Evolutionary conservation across 345 rosid species (phyloP), one percentile per base, ranked within the genome.

Genomic region (Moricandia moricandioides): DNA sequence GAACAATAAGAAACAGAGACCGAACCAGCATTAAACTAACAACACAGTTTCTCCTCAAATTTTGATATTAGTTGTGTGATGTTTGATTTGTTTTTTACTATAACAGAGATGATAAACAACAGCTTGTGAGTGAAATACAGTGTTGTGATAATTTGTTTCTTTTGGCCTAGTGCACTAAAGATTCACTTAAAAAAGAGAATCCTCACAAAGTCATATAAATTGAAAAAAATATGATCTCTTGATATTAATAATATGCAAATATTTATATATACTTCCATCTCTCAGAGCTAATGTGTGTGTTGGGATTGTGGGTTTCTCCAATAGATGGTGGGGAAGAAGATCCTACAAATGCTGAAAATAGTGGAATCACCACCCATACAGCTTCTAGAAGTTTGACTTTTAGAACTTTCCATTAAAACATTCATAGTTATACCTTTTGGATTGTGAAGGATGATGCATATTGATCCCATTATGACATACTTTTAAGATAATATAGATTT

Each of bases 311-410:
- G 75, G 66, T 47, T 77, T 70, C 34, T 59, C 76, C 71, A 77
- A 21, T 24, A 70, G 57, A 77, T 77, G 72, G 80, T 65, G 80
- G 80, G 56, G 68, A 58, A 33, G 62, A 77, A 47, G 72, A 71
- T 71, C 72, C 34, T 56, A 65, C 35, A 65, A 65, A 57, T 49
- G 67, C 31, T 58, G 76, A 77, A 35, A 77, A 77, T 77, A 71
- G 80, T 85, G 88, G 88, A 76, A 63, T 60, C 72, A 74, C 73
- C 86, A 83, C 82, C 73, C 51, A 65, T 26, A 26, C 14, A 66
- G 71, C 78, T 76, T 83, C 84, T 81, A 83, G 88, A 85, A 70
- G 84, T 69, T 71, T 85, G 88, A 85, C 88, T 85, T 56, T 62
- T 55, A 77, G 83, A 80, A 52, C 71, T 67, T 82, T 78, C 82